Evolutionary conservation across 352 stramenopile genomes (phyloP), one percentile per base, ranked within the genome.

Genomic region (Globisporangium rhizosaccharum): DNA sequence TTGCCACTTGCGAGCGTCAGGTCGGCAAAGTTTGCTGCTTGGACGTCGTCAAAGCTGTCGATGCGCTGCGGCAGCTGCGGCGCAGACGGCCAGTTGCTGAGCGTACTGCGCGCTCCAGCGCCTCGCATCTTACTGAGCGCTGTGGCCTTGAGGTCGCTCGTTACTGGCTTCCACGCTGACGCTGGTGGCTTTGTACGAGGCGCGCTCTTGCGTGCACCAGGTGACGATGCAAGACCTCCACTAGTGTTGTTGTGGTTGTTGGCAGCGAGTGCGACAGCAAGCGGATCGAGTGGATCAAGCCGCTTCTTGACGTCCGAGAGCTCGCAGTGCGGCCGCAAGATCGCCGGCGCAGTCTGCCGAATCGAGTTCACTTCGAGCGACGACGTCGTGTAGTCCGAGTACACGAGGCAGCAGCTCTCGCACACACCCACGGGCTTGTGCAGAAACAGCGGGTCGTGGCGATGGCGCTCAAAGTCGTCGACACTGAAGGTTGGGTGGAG

Each of bases 371-470:
- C 67, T 62, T 94, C 84, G 20, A 94, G 70, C 9, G 82, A 79
- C 33, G 71, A 75, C 10, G 84, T 92, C 28, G 71, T 71, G 62
- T 90, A 94, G 66, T 98, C 87, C 10, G 92, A 83, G 64, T 98
- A 99, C 6, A 97, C 85, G 20, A 99, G 75, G 53, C 87, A 99
- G 67, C 94, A 99, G 36, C 66, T 69, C 58, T 98, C 93, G 50
- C 96, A 99, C 0, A 98, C 84, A 2, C 73, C 68, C 5, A 92
- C 86, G 3, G 79, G 87, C 69, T 98, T 98, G 68, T 97, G 94
- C 8, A 98, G 66, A 63, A 98, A 99, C 26, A 98, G 87, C 17
- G 94, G 91, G 57, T 99, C 96, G 55, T 78, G 70, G 12, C 87
- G 85, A 57, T 98, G 96, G 47, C 86, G 76, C 30, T 75, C 65